Evolutionary conservation across 1,139 yeast genomes (phyloP).

Genomic region (Schwanniomyces etchellsii): DNA sequence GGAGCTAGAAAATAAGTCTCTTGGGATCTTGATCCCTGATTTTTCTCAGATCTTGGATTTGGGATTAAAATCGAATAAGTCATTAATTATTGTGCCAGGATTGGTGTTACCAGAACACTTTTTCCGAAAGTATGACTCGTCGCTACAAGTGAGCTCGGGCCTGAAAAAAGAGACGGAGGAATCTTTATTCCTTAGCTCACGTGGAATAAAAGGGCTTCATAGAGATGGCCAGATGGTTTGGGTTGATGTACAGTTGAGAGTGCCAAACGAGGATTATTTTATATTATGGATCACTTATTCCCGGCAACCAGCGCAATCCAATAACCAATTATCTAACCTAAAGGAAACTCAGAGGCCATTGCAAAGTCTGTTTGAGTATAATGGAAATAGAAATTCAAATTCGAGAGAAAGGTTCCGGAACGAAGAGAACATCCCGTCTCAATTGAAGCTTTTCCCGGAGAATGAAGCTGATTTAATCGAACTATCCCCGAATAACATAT

Average conservation of each 20-base stretch:
- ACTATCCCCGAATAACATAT: constrained; percentile 26
- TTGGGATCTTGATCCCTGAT: constrained; percentile 60
- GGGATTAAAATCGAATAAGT: constrained; percentile 40
- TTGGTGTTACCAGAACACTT: constrained; percentile 80
- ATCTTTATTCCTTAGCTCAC: constrained; percentile 50
- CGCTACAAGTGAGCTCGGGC: constrained; percentile 13
- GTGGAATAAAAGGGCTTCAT: constrained; percentile 65
- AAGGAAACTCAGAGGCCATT: neutral
- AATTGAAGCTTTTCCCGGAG: constrained; percentile 43
- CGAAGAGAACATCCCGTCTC: constrained; percentile 46
- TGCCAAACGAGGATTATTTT: constrained; percentile 51
- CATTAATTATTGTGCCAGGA: constrained; percentile 43
- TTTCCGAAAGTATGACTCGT: constrained; percentile 55
- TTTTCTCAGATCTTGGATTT: constrained; percentile 50
- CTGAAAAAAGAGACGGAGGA: constrained; percentile 21
- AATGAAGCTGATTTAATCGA: constrained; percentile 30
- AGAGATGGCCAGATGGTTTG: constrained; percentile 59
- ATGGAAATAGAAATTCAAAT: neutral
- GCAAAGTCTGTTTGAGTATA: neutral
- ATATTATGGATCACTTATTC: constrained; percentile 90
- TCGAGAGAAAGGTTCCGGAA: neutral
- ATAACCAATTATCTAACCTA: constrained; percentile 14
- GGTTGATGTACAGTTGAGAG: constrained; percentile 78
- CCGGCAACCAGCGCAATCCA: constrained; percentile 27
- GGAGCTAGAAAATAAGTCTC: constrained; percentile 44